Percentiles rank a stretch among this genome's conserved stretches.
These are phyloP conservation scores for Talaromyces sp. DNA, from an alignment of 2,329 filamentous ascomycete species.

Conservation along the genomic window DNA sequence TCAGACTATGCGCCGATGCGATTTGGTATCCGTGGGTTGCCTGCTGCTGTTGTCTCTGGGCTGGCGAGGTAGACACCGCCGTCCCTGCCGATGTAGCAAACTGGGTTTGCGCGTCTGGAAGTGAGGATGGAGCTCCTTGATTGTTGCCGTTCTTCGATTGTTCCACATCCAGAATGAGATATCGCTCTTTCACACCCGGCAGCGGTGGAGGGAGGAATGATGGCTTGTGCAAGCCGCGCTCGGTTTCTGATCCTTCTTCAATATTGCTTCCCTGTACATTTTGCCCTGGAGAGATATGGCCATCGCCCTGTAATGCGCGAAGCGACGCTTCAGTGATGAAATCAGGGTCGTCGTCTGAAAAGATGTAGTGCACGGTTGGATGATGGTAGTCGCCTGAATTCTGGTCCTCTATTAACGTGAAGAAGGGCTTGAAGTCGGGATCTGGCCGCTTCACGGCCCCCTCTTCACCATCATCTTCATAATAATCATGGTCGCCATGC, in stretches of 20 bases:
- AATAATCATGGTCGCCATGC: background rate
- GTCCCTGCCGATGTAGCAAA: conserved; percentile 13
- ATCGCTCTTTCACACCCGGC: conserved; percentile 49
- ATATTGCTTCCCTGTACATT: background rate
- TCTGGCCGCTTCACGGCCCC: conserved; percentile 13
- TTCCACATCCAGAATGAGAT: conserved; percentile 53
- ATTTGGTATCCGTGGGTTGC: conserved; percentile 44
- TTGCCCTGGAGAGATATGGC: conserved; percentile 14
- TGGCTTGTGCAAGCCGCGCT: conserved; percentile 1
- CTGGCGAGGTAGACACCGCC: conserved; percentile 21
- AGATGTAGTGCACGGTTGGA: conserved; percentile 85
- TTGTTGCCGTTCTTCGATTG: conserved; percentile 13
- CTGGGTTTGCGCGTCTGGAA: conserved; percentile 10
- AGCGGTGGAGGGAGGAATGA: conserved; percentile 42
- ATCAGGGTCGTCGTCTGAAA: conserved; percentile 83
- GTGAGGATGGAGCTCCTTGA: conserved; percentile 13
- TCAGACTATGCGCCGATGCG: conserved; percentile 65
- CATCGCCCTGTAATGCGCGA: conserved; percentile 45
- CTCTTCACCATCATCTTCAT: background rate
- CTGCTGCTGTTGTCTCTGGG: conserved; percentile 15
- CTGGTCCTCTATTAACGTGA: conserved; percentile 74
- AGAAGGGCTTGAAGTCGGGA: conserved; percentile 69
- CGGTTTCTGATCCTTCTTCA: conserved; percentile 4
- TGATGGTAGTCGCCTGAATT: conserved; percentile 72
- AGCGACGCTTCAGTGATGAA: conserved; percentile 63